A percentile compares a stretch with the other conserved stretches of the same genome.
These are phyloP conservation scores for Diplodia seriata DNA, from an alignment of 2,329 filamentous ascomycete genomes.

Conservation along the genomic window DNA sequence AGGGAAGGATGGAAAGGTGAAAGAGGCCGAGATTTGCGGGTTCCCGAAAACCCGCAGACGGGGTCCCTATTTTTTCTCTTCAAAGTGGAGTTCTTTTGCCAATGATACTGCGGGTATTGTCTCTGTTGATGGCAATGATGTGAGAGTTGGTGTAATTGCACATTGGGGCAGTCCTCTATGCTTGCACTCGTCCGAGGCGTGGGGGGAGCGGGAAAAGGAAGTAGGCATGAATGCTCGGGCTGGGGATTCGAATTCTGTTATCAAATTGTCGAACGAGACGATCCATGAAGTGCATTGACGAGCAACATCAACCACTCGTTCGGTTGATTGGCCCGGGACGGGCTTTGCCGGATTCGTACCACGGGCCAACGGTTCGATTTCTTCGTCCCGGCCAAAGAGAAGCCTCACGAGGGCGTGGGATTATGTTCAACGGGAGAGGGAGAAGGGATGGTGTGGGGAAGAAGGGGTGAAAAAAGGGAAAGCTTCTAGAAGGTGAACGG, in stretches of 20 bases:
- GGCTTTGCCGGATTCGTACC: background rate
- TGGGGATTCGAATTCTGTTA: constrained; percentile 10
- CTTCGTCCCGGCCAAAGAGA: background rate
- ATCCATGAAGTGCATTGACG: constrained; percentile 1
- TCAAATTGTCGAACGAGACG: constrained; percentile 4
- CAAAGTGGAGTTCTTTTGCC: background rate
- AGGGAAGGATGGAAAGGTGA: background rate
- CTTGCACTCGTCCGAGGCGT: background rate
- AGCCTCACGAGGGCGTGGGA: background rate
- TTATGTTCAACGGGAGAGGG: background rate
- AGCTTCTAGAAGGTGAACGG: constrained; percentile 8
- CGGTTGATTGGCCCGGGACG: constrained; percentile 13
- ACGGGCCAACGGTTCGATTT: constrained; percentile 3
- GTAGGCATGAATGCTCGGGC: background rate
- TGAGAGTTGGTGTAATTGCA: background rate
- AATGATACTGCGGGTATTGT: background rate
- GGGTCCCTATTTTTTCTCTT: background rate
- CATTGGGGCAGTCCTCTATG: background rate
- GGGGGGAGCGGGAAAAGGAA: background rate
- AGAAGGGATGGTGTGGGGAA: background rate
- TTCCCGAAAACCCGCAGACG: background rate
- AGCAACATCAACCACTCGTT: background rate
- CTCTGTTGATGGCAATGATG: background rate
- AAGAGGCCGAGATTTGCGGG: background rate
- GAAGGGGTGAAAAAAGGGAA: constrained; percentile 11